These are phyloP conservation scores for Aspergillus piperis DNA, from an alignment of 2,329 filamentous ascomycete species.

Conservation along the genomic window DNA sequence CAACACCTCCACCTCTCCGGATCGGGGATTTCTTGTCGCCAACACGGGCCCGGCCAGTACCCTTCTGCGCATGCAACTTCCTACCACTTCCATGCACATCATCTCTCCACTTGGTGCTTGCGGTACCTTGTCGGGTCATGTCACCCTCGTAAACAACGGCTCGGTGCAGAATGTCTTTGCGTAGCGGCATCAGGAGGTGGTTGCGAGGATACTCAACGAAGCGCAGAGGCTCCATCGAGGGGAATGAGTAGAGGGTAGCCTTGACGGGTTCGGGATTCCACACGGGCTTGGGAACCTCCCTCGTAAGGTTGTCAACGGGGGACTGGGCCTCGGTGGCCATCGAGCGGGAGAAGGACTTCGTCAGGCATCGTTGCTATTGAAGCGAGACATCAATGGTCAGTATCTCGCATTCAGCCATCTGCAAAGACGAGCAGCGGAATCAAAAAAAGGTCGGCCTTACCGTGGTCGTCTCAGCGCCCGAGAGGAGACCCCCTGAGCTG, in stretches of 20 bases:
- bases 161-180: constrained; percentile 87
- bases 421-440: background rate
- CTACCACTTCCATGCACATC: constrained; percentile 81
- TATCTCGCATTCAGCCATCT: background rate
- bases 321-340: constrained; percentile 53
- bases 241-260: constrained; percentile 87
- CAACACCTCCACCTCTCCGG: constrained; percentile 79
- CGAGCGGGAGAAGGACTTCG: constrained; percentile 43
- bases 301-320: constrained; percentile 29
- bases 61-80: constrained; percentile 87
- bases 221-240: constrained; percentile 77
- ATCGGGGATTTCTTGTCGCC: constrained; percentile 82
- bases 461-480: constrained; percentile 38
- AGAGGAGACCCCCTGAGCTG: constrained; percentile 37
- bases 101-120: constrained; percentile 74
- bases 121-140: constrained; percentile 81
- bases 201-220: constrained; percentile 77
- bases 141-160: constrained; percentile 94
- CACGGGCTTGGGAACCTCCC: constrained; percentile 31
- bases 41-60: constrained; percentile 74
- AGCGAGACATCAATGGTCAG: constrained; percentile 4
- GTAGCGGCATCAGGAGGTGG: constrained; percentile 83
- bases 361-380: constrained; percentile 45
- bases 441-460: constrained; percentile 29
- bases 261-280: constrained; percentile 63